Conservation (phyloP, 805 yeast species). For the Kodamaea kaohsiungensis region DNA sequence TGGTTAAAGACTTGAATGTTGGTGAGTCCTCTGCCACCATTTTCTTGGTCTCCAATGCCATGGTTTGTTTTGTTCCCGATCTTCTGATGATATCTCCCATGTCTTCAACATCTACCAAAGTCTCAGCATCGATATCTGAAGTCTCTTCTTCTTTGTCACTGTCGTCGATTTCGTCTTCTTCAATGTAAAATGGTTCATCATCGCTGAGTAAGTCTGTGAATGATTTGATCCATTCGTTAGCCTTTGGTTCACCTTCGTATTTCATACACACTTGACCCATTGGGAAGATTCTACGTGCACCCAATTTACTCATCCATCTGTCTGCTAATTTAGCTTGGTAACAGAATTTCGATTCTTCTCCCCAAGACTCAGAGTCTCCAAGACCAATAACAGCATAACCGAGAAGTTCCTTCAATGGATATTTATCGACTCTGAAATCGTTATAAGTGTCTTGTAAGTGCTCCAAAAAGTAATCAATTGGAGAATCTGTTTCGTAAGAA, state of each 20-base stretch:
- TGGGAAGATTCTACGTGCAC: slow-evolving; percentile 85
- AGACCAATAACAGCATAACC: slow-evolving; percentile 87
- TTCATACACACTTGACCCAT: slow-evolving; percentile 83
- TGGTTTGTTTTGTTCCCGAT: slow-evolving; percentile 23
- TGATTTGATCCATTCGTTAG: slow-evolving; percentile 67
- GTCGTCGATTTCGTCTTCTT: slow-evolving; percentile 58
- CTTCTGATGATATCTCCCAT: slow-evolving; percentile 63
- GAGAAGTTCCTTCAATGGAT: slow-evolving; percentile 64
- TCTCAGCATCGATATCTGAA: slow-evolving; percentile 37
- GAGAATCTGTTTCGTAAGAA: slow-evolving; percentile 90
- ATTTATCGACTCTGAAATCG: slow-evolving; percentile 84
- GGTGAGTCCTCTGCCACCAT: slow-evolving; percentile 93
- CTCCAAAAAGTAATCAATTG: slow-evolving; percentile 83
- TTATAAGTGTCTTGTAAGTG: slow-evolving; percentile 76
- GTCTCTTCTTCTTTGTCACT: slow-evolving; percentile 45
- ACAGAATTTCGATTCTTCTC: slow-evolving; percentile 63
- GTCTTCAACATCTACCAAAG: slow-evolving; percentile 82
- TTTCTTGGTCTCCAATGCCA: slow-evolving; percentile 47
- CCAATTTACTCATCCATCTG: slow-evolving; percentile 72
- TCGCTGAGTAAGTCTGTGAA: slow-evolving; percentile 65
- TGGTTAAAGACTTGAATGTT: slow-evolving; percentile 81
- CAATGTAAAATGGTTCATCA: slow-evolving; percentile 61
- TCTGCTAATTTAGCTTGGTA: slow-evolving; percentile 81
- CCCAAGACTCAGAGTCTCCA: slow-evolving; percentile 89
- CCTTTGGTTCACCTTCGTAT: slow-evolving; percentile 56